Conservation (phyloP, 345 rosid genomes). For the Citrus hindsii region DNA sequence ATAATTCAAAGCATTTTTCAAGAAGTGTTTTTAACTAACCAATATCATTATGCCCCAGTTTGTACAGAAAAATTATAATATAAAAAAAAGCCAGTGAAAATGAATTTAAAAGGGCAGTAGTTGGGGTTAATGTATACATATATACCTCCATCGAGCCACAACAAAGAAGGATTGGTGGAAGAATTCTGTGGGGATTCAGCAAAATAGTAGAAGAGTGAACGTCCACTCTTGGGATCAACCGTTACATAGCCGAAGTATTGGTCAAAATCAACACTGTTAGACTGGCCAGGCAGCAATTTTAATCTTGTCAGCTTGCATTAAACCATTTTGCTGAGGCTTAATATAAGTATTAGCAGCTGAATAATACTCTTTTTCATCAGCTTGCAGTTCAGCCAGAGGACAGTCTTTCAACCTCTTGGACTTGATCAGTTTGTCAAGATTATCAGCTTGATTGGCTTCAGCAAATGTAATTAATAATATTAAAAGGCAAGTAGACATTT, state of each 20-base stretch:
- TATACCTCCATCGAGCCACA: constrained; percentile 18
- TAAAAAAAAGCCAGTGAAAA: background rate
- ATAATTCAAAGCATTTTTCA: background rate
- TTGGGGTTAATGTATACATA: background rate
- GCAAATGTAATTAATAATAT: too few species aligned
- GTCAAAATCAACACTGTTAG: constrained; percentile 13
- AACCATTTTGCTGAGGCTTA: constrained; percentile 19
- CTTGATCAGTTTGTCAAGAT: background rate
- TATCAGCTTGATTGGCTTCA: background rate
- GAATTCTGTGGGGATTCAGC: constrained; percentile 34
- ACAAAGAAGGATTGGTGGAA: constrained; percentile 36
- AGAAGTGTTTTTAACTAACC: background rate
- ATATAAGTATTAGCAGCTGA: background rate
- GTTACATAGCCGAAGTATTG: constrained; percentile 26
- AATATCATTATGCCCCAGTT: too few species aligned
- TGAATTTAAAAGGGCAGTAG: constrained; percentile 8
- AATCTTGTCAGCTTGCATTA: constrained; percentile 26
- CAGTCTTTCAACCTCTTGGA: background rate
- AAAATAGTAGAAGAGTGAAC: constrained; percentile 32
- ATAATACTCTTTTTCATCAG: too few species aligned
- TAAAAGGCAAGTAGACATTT: background rate
- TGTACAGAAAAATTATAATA: background rate
- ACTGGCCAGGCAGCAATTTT: constrained; percentile 7
- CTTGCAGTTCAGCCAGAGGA: background rate
- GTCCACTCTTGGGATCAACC: constrained; percentile 6